A percentile compares a stretch with the other conserved stretches of the same genome.
Conservation (phyloP, 129 eudicot genomes). For the Heracleum sosnowskyi region DNA sequence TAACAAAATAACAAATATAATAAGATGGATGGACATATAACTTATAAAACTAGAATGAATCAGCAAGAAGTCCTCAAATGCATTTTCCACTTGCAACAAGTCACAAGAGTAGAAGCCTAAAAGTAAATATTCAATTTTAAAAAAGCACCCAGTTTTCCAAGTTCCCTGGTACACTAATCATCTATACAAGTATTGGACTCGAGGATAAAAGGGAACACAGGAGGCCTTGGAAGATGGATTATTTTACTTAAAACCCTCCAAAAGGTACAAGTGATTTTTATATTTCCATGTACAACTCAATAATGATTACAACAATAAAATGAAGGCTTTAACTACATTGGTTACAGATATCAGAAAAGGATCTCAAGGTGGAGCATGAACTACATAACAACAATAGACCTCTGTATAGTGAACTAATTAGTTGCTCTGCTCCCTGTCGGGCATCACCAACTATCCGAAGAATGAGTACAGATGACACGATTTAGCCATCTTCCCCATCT, state of each 20-base stretch:
- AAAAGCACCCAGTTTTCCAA: too few relatives aligned
- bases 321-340: background rate
- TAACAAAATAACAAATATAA: too few relatives aligned
- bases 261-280: background rate
- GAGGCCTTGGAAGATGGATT: too few relatives aligned
- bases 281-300: background rate
- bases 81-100: too few relatives aligned
- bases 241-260: background rate
- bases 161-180: too few relatives aligned
- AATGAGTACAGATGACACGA: background rate
- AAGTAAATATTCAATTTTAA: too few relatives aligned
- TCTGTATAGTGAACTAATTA: background rate
- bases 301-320: background rate
- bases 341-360: background rate
- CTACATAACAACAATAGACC: constrained; percentile 3
- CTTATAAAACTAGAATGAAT: too few relatives aligned
- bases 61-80: too few relatives aligned
- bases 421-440: background rate
- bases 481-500: background rate
- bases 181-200: too few relatives aligned
- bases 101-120: too few relatives aligned
- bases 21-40: too few relatives aligned
- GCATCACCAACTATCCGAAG: background rate
- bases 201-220: too few relatives aligned
- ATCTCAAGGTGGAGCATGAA: background rate